Base-by-base conservation (phyloP, 2,329 filamentous ascomycete genomes). In the Gremmenia infestans region DNA sequence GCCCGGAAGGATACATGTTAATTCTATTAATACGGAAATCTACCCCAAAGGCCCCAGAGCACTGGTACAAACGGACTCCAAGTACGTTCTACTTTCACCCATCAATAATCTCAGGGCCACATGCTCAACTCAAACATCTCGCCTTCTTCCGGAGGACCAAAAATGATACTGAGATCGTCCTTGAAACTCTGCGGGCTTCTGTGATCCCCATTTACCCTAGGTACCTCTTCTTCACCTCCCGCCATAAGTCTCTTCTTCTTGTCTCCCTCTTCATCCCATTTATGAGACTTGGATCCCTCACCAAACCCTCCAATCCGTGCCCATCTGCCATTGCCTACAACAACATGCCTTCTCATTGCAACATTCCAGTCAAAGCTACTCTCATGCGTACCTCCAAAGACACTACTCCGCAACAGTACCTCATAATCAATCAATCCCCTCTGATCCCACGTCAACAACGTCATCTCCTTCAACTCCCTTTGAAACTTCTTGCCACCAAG, bases 371-470 rank as follows among this genome's bases (percentile, higher is more conserved):
- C 69, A 55, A 78, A 77, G 61, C 67, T 73, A 59, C 74, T 77
- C 64, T 69, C 70, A n/a, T 72, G 69, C 14, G 72, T 67, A 0
- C 77, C 77, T 0, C 71, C 70, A 56, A 78, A 72, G 11, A 70
- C 59, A 23, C 70, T 72, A 14, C 72, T 71, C 17, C 72, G 62
- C 55, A 75, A 65, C 63, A 79, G 62, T 5, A 80, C 70, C 65
- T 78, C 76, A 62, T 75, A 79, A 63, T 81, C 78, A 14, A 79
- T 71, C 28, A 79, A 65, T 0, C 70, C 72, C 43, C 73, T 72
- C 67, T 79, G 77, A 60, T 78, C 75, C 72, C 72, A 77, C 7
- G 65, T 71, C 48, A 79, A 60, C 14, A 49, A 50, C 9, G 68
- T 40, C 9, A 79, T 65, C 19, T 59, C 58, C 9, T 50, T 50